Conservation (phyloP, 352 stramenopile species). For the Peronospora belbahrii region DNA sequence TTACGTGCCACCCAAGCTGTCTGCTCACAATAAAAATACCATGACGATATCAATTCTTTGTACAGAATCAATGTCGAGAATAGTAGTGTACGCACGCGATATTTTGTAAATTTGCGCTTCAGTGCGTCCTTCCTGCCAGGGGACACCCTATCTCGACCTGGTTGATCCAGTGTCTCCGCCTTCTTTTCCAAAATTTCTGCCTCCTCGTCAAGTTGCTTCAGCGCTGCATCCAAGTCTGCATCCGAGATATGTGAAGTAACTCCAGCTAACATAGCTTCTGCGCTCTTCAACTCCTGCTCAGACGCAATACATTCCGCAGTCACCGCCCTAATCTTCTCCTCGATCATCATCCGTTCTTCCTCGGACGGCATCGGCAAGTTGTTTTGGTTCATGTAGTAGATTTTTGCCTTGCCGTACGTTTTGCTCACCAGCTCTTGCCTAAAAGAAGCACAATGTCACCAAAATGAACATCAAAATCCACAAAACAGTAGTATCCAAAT, state of each 20-base stretch:
- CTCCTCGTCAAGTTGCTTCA: constrained; percentile 44
- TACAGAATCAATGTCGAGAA: background rate
- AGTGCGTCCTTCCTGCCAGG: constrained; percentile 54
- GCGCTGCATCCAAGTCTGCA: constrained; percentile 38
- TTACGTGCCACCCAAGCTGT: constrained; percentile 67
- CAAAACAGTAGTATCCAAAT: background rate
- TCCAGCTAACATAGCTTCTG: constrained; percentile 32
- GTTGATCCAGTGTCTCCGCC: constrained; percentile 37
- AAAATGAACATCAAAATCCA: background rate
- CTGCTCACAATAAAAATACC: constrained; percentile 19
- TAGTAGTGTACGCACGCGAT: constrained; percentile 33
- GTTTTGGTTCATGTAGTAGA: constrained; percentile 81
- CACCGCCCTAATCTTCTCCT: constrained; percentile 45
- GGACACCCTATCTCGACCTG: constrained; percentile 34
- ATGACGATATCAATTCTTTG: background rate
- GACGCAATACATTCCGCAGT: constrained; percentile 36
- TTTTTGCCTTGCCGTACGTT: constrained; percentile 74
- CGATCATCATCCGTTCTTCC: constrained; percentile 29
- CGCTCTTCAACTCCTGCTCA: constrained; percentile 54
- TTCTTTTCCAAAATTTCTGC: constrained; percentile 34
- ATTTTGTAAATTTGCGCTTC: constrained; percentile 59
- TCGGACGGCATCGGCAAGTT: constrained; percentile 52
- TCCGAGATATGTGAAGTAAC: constrained; percentile 65
- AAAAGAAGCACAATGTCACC: background rate
- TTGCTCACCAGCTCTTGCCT: constrained; percentile 61